Evolutionary conservation across 2,329 filamentous ascomycete genomes (phyloP).

Genomic region (Pyricularia sp.): DNA sequence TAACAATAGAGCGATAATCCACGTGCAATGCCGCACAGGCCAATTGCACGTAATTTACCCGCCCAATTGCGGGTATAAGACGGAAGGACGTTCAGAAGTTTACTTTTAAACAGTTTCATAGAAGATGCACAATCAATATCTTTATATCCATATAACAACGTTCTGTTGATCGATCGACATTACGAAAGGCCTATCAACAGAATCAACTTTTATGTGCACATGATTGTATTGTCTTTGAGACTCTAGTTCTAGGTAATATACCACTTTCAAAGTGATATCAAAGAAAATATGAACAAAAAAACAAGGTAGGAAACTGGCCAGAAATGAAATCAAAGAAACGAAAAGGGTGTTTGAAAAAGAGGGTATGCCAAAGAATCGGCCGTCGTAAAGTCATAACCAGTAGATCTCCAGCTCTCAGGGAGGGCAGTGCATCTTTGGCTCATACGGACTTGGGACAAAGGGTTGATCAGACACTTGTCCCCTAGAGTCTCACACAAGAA

Average conservation of each 20-base stretch:
- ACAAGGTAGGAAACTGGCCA: neutral
- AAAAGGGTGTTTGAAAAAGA: neutral
- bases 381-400: neutral
- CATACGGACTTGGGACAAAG: neutral
- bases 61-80: no score
- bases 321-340: neutral
- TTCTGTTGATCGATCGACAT: no score
- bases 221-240: neutral
- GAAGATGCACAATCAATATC: no score
- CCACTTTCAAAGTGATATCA: neutral
- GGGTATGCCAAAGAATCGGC: neutral
- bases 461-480: neutral
- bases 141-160: no score
- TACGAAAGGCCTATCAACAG: no score
- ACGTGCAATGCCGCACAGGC: no score
- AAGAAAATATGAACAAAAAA: neutral
- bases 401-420: neutral
- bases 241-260: neutral
- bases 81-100: no score
- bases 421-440: neutral
- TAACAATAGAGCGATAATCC: no score
- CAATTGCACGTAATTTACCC: no score
- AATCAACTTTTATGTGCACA: neutral
- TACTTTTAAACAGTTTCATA: no score
- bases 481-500: neutral